These are phyloP conservation scores for Leccinum broughii DNA, from an alignment of 768 basidiomycete genomes.

Conservation along the genomic window DNA sequence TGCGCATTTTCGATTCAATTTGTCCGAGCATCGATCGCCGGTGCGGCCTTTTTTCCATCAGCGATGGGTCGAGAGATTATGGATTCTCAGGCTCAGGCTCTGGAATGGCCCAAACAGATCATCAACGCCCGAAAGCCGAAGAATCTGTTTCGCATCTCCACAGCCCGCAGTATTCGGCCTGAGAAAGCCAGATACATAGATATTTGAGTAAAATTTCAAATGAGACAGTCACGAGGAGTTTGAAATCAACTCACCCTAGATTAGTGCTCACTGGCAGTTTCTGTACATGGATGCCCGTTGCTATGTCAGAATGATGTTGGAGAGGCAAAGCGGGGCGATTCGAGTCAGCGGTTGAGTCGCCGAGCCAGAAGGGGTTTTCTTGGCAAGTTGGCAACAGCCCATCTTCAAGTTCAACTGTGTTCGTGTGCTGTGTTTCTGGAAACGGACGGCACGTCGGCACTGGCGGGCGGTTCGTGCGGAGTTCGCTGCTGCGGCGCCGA, in stretches of 20 bases:
- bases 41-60: no score
- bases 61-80: no score
- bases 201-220: constrained; percentile 17
- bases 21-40: no score
- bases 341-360: constrained; percentile 28
- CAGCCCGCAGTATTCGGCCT: constrained; percentile 23
- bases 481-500: no score
- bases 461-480: no score
- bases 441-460: no score
- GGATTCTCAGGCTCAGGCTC: no score
- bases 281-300: constrained; percentile 21
- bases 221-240: constrained; percentile 15
- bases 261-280: constrained; percentile 13
- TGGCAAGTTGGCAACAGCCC: constrained; percentile 14
- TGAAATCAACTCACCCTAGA: constrained; percentile 26
- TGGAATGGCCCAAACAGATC: constrained; percentile 17
- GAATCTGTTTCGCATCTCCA: constrained; percentile 28
- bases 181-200: constrained; percentile 21
- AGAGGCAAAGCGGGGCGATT: constrained; percentile 15
- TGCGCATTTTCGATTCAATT: no score
- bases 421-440: no score
- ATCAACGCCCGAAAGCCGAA: constrained; percentile 16
- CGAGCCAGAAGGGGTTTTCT: constrained; percentile 24
- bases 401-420: constrained; percentile 17
- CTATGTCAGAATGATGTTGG: constrained; percentile 21